Evolutionary conservation across 1,139 yeast genomes (phyloP), one percentile per base, ranked within the genome.

Genomic region (Saccharomyces hybrid): DNA sequence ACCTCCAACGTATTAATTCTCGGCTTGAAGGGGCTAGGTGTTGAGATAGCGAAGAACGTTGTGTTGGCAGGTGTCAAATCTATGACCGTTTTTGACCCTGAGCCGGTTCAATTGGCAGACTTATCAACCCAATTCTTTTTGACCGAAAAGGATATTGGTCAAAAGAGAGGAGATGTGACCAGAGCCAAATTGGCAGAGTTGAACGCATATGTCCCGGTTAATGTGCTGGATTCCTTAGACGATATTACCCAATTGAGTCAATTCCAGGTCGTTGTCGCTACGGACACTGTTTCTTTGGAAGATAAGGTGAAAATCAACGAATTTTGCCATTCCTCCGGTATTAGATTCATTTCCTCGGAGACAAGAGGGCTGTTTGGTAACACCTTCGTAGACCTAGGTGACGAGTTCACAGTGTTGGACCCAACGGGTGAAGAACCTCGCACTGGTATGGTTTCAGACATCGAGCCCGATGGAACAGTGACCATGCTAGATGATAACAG

Each of bases 51-150:
- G 46, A 95, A 93, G 73, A 93, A 93, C 72, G 89, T 93, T 55
- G 96, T 96, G 0, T 78, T 93, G 54, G 99, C 99, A 2, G 99
- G 99, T 63, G 99, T 93, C 64, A 95, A 93, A 74, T 85, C 96
- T 16, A 76, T 93, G 64, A 79, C 95, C n/a, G 73, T 93, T 48
- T 88, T 85, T 68, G 99, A 93, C 68, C 96, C 96, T 16, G 76
- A 75, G 14, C 80, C 83, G 0, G 85, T 87, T 20, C 72, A 76
- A 57, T 63, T 89, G 51, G 77, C 74, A 53, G 99, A 93, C 69
- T 77, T 95, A 58, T 87, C 96, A 0, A 77, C 96, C 11, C 99
- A 93, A 70, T 93, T 90, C 76, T 93, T 91, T 71, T 77, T 95
- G 53, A 67, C 79, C 9, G 83, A 81, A 59, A 66, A 68, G 1